Conservation (phyloP, 2,329 filamentous ascomycete species). For the Xylariales sp. region DNA sequence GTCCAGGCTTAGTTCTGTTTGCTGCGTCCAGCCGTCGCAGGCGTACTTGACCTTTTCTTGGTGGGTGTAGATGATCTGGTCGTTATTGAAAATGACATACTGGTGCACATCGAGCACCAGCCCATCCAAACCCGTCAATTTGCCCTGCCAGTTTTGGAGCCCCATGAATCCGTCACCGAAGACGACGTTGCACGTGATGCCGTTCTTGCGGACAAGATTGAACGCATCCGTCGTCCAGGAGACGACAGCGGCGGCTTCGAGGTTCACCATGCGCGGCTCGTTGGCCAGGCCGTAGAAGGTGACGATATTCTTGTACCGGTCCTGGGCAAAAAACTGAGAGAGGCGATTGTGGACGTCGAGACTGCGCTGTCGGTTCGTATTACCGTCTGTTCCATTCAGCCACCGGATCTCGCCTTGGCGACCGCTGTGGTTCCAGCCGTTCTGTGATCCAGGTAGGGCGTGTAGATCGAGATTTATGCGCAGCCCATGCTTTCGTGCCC, state of each 20-base stretch:
- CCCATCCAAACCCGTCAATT: constrained; percentile 65
- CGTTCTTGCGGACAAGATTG: constrained; percentile 68
- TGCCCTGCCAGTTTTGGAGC: constrained; percentile 82
- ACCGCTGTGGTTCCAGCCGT: constrained; percentile 97
- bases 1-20: constrained; percentile 69
- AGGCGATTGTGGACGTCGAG: constrained; percentile 84
- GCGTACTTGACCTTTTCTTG: constrained; percentile 80
- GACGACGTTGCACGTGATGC: constrained; percentile 66
- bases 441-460: constrained; percentile 87
- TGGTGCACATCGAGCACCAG: constrained; percentile 95
- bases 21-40: constrained; percentile 79
- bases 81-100: constrained; percentile 95
- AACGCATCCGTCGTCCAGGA: constrained; percentile 76
- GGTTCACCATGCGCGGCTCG: constrained; percentile 80
- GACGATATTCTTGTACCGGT: constrained; percentile 86
- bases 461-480: constrained; percentile 92
- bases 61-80: constrained; percentile 79
- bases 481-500: constrained; percentile 84
- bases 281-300: constrained; percentile 93
- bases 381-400: constrained; percentile 86
- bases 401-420: constrained; percentile 75
- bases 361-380: constrained; percentile 71
- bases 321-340: constrained; percentile 87
- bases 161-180: constrained; percentile 96
- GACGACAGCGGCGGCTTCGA: constrained; percentile 63